A percentile compares a stretch with the other conserved stretches of the same genome.
Evolutionary conservation across 768 basidiomycete genomes (phyloP).

Genomic region (Amanita rimosa): DNA sequence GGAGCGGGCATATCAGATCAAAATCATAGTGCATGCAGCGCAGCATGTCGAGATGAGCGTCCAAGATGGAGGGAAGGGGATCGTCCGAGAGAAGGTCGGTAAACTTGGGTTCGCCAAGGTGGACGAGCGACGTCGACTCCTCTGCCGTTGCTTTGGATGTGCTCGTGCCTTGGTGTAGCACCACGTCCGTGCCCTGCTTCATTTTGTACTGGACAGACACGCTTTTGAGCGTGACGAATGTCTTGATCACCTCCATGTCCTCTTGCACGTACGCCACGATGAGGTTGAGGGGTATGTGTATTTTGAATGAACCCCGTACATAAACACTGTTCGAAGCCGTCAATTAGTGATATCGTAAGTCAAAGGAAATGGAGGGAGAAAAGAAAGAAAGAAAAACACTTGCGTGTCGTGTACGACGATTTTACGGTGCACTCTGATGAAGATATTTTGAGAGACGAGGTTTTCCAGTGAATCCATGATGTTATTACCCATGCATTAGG

Average conservation of each 20-base stretch:
- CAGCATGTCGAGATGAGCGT: not conserved
- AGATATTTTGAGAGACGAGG: not conserved
- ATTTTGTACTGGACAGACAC: conserved; percentile 1
- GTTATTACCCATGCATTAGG: not conserved
- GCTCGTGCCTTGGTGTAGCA: not conserved
- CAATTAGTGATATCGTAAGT: not conserved
- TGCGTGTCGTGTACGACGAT: not conserved
- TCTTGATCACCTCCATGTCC: not conserved
- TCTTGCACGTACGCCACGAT: not conserved
- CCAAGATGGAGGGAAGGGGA: not conserved
- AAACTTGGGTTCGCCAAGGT: not conserved
- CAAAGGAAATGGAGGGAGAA: too few relatives aligned
- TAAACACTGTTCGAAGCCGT: not conserved
- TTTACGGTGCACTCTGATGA: not conserved
- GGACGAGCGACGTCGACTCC: not conserved
- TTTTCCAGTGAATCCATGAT: not conserved
- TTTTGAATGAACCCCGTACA: not conserved
- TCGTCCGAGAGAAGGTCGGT: not conserved
- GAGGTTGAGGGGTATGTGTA: not conserved
- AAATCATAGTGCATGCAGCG: conserved; percentile 1
- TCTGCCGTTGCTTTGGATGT: not conserved
- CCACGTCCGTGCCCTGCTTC: not conserved
- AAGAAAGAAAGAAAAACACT: not conserved
- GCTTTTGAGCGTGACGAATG: not conserved
- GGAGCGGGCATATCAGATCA: not conserved